Evolutionary conservation across 2,329 filamentous ascomycete species (phyloP).

Genomic region (Phyllosticta paracitricarpa): DNA sequence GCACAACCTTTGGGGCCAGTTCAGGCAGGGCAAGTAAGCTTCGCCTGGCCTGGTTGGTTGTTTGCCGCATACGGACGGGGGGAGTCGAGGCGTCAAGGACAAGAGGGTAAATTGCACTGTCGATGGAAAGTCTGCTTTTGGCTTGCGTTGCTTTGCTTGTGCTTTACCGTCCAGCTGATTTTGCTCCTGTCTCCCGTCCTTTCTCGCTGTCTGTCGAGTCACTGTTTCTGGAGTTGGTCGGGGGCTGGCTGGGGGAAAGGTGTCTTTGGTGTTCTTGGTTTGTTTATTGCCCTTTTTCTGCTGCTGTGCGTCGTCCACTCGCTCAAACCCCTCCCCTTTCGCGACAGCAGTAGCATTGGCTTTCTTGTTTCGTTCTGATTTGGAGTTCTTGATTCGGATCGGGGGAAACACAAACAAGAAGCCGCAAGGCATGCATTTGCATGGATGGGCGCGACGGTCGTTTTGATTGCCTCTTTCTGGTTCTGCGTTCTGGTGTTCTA

Average conservation of each 20-base stretch:
- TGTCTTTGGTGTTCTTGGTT: not conserved
- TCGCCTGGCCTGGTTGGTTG: not conserved
- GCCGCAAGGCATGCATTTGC: not conserved
- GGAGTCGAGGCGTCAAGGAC: not conserved
- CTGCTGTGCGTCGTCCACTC: not conserved
- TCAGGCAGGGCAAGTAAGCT: constrained; percentile 25
- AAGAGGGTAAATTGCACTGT: not conserved
- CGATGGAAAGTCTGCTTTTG: not conserved
- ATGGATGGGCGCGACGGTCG: not conserved
- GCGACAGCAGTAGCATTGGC: not conserved
- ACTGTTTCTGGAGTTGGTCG: not conserved
- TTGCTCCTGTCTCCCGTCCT: not conserved
- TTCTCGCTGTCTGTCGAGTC: not conserved
- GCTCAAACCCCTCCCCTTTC: not conserved
- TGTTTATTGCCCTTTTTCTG: not conserved
- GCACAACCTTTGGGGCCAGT: constrained; percentile 41
- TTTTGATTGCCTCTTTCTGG: not conserved
- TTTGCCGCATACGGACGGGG: not conserved
- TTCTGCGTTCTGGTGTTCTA: not conserved
- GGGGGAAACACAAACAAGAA: not conserved
- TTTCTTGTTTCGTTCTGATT: not conserved
- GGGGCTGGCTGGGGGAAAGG: not conserved
- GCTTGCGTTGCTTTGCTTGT: not conserved
- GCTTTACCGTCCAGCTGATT: not conserved
- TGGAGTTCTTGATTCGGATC: not conserved